Base-by-base conservation (phyloP, 129 eudicot species). In the Tagetes erecta region DNA sequence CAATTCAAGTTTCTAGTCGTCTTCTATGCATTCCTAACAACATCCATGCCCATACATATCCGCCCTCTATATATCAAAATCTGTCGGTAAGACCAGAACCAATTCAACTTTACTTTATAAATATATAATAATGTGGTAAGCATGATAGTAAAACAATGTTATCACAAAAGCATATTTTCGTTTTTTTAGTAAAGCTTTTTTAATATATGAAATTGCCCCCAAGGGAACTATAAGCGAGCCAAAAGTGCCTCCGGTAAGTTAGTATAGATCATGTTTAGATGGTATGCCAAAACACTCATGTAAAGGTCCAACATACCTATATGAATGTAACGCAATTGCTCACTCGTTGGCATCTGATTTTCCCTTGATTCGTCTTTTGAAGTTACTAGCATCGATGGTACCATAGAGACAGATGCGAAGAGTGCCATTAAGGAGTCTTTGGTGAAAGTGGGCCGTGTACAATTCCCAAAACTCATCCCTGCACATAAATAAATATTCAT, bases 381-480 rank as follows among this genome's bases (percentile, higher is more conserved):
- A 62, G 52, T 65, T 67, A 66, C 37, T 76, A 76, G 79, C 80
- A 68, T 84, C 82, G 11, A 79, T 39, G 33, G 84, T 78, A 47
- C 95, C 95, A 55, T 84, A 86, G 14, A 93, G 88, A 78, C 96
- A 90, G 63, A 93, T 77, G 4, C 92, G 92, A 51, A 93, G 77
- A 73, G 80, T 73, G 51, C 98, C 96, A 70, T 84, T 64, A 6
- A 93, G 69, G 33, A 93, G 62, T 74, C 85, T 80, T 69, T 81
- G 85, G 75, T 93, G 96, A 70, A 90, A 86, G 70, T 83, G 81
- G 74, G 83, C 82, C 75, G 78, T 86, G 73, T 93, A 93, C 82
- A 93, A 73, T 70, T 87, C 92, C 98, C 98, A 93, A 62, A 93
- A 93, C 74, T 93, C 98, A 44, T 93, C 95, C 60, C 98, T 92